phyloP scores from a whole-genome alignment of 768 basidiomycete genomes.

The Dacryopinax primogenitus region DNA sequence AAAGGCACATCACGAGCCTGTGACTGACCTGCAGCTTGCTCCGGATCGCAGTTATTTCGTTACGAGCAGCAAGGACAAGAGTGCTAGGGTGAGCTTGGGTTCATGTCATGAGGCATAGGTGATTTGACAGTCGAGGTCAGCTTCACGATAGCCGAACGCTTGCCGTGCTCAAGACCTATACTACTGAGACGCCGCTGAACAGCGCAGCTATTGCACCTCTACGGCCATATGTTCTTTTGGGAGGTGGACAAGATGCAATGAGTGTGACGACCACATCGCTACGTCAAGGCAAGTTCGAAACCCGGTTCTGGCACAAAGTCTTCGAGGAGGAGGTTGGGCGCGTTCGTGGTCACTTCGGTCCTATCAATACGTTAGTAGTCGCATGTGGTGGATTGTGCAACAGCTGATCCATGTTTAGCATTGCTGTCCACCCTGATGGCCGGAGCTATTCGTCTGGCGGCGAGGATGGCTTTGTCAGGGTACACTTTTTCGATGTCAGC shows the following conservation, averaged over 20 bases:
- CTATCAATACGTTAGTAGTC: slow-evolving; percentile 83
- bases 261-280: slow-evolving; percentile 86
- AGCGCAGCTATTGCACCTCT: slow-evolving; percentile 76
- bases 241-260: slow-evolving; percentile 98
- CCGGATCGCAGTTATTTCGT: slow-evolving; percentile 88
- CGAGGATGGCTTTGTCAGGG: slow-evolving; percentile 89
- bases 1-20: slow-evolving; percentile 70
- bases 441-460: slow-evolving; percentile 85
- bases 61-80: slow-evolving; percentile 94
- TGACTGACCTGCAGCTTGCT: slow-evolving; percentile 87
- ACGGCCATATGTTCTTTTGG: slow-evolving; percentile 80
- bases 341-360: slow-evolving; percentile 95
- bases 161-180: slow-evolving; percentile 81
- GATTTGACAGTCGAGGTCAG: slow-evolving; percentile 26
- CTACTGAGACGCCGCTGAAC: slow-evolving; percentile 90
- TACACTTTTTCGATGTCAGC: slow-evolving; percentile 87
- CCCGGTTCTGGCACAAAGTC: slow-evolving; percentile 93
- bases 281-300: slow-evolving; percentile 95
- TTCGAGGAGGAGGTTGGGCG: slow-evolving; percentile 95
- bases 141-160: slow-evolving; percentile 84
- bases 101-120: neutral
- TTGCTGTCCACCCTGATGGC: slow-evolving; percentile 84
- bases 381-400: neutral
- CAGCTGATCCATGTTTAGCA: slow-evolving; percentile 37
- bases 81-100: slow-evolving; percentile 56